Base-by-base conservation (phyloP, 768 basidiomycete species). In the Dendrothele bispora region DNA sequence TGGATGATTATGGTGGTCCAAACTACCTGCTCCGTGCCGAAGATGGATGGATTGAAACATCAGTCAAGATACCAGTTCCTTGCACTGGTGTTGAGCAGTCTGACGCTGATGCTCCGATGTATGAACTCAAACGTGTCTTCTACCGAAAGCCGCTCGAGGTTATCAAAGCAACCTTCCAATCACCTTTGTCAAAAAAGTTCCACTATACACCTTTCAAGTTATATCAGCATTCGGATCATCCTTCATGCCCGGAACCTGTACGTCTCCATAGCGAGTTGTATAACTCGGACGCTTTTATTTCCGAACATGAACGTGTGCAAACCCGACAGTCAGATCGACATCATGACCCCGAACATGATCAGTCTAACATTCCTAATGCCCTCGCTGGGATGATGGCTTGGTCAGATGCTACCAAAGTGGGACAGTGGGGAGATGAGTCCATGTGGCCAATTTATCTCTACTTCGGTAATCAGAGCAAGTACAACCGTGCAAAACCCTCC, bases 121-220 rank as follows among this genome's bases (percentile, higher is more conserved):
- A 70, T 35, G 43, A 55, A 8, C 57, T 75, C n/a, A 24, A 40
- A 1, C 62, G 61, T 7, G 29, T 74, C 3, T 53, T 54, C 34
- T 56, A 67, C 29, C 61, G 64, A 25, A 41, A 41, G 0, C 43
- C 42, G 0, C 51, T 69, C 2, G n/a, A n/a, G n/a, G n/a, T n/a
- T n/a, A n/a, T 69, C n/a, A 39, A 50, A 5, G 44, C 52, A 11
- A 52, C 55, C 0, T 53, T 61, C 26, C 20, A 61, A 17, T 42
- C 49, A 4, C 38, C 54, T 3, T 34, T 47, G 0, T 50, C 56
- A 8, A 30, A 47, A 8, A 27, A 36, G 1, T 55, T 53, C 34
- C 53, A 56, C 26, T 21, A 45, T 1, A 56, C 52, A 4, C 58
- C 61, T 0, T 64, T 58, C 37, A 7, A 55, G 17, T 24, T 24